phyloP scores from a whole-genome alignment of 1,284 basidiomycete species.

The Leccinum ponderosum region DNA sequence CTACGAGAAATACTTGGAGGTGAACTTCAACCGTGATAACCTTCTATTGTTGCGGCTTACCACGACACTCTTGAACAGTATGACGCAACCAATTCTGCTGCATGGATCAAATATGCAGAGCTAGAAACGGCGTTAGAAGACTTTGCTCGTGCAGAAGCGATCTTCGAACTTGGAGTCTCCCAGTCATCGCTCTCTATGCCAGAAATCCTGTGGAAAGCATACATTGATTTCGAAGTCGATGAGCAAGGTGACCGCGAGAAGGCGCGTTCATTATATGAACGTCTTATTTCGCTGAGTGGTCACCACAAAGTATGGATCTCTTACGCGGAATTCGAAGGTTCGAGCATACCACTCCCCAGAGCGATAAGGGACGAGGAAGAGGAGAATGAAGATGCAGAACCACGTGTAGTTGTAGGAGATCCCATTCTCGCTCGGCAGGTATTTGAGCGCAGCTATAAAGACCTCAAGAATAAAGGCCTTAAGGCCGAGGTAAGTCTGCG shows the following conservation, averaged over 20 bases:
- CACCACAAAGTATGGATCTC: conserved; percentile 95
- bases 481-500: conserved; percentile 78
- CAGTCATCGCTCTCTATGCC: conserved; percentile 96
- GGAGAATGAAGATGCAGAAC: conserved; percentile 62
- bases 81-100: conserved; percentile 86
- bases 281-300: conserved; percentile 83
- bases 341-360: conserved; percentile 62
- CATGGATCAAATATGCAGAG: conserved; percentile 98
- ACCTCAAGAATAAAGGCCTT: conserved; percentile 75
- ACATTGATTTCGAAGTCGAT: conserved; percentile 91
- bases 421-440: conserved; percentile 69
- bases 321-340: conserved; percentile 77
- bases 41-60: conserved; percentile 4
- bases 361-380: conserved; percentile 76
- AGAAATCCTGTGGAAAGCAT: conserved; percentile 97
- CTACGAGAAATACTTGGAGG: conserved; percentile 95
- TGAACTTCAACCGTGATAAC: conserved; percentile 33
- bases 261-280: conserved; percentile 87
- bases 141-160: conserved; percentile 87
- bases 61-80: conserved; percentile 46
- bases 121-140: conserved; percentile 93
- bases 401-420: conserved; percentile 72
- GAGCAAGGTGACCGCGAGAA: conserved; percentile 91
- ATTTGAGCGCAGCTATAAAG: conserved; percentile 85
- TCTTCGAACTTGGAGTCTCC: conserved; percentile 94